Evolutionary conservation across 2,329 filamentous ascomycete genomes (phyloP).

Genomic region (Aspergillus tamarii): DNA sequence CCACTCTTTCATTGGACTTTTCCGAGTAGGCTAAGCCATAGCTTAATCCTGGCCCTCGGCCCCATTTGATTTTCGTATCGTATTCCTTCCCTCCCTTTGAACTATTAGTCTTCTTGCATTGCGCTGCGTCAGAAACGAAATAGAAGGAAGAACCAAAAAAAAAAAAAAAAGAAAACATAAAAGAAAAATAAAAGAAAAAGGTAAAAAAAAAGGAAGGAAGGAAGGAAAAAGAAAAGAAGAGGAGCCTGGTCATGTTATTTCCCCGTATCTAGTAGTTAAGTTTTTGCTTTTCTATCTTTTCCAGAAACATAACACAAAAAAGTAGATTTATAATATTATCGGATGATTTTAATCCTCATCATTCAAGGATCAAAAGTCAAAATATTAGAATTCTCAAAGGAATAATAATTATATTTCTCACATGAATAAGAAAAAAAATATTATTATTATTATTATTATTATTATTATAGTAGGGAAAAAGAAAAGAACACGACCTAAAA

Average conservation of each 20-base stretch:
- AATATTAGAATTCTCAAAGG: not conserved
- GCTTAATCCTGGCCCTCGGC: conserved; percentile 9
- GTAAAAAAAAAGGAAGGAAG: not conserved
- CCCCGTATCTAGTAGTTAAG: not conserved
- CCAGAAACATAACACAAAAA: not conserved
- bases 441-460: not conserved
- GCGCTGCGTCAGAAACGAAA: not conserved
- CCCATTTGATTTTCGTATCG: conserved; percentile 4
- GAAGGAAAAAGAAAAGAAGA: not conserved
- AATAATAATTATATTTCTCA: not conserved
- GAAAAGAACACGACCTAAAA: not conserved
- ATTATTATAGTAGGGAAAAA: not conserved
- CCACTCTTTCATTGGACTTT: not conserved
- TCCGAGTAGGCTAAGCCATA: not conserved
- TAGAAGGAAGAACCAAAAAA: not conserved
- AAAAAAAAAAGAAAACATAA: too few relatives aligned
- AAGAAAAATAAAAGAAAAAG: not conserved
- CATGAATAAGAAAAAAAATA: not conserved
- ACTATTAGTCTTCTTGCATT: not conserved
- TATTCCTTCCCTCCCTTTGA: not conserved
- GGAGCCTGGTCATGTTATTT: not conserved
- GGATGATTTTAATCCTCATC: not conserved
- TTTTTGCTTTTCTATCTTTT: not conserved
- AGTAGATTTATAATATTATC: not conserved
- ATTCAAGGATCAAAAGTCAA: not conserved